Base-by-base conservation (phyloP, 129 eudicot species). In the Gnaphalium uliginosum region DNA sequence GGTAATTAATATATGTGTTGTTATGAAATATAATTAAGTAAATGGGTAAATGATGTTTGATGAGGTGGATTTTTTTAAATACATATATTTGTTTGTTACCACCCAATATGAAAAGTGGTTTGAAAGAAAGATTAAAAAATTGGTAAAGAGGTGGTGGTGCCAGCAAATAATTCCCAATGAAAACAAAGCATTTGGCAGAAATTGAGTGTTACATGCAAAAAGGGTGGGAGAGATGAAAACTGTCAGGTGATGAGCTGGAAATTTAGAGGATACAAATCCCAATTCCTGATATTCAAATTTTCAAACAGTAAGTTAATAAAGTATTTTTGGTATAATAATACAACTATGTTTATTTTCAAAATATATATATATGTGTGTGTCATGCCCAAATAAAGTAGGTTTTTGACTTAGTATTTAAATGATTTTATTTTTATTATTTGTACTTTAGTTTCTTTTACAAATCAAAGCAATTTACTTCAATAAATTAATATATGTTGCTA, bases 231-330 rank as follows among this genome's bases (percentile, higher is more conserved):
- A 63, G 68, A 5, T 30, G 6, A 46, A 27, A 63, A 63, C 68
- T 27, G 68, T 63, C 68, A 63, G 68, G 8, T 62, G 39, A 63
- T 63, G 68, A 63, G 68, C 68, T 63, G 68, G 68, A 46, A 63
- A 63, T 26, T 14, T 29, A 14, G 9, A 63, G 39, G 68, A 63
- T 32, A 11, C 41, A 29, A 63, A 63, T 29, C 43, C 77, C 77
- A 1, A 60, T 15, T 59, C 69, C 17, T 37, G 26, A 14, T 59
- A 37, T 73, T 73, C 66, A 56, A 71, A 18, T 29, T 51, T 70
- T 71, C 48, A 51, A 50, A 50, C n/a, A 70, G 15, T 50, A 27
- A 25, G 17, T 8, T 25, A 27, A 0, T 50, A 69, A 67, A 67
- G 19, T 21, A 68, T 23, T 68, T 13, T 14, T 19, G 11, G 8